Evolutionary conservation across 2,329 filamentous ascomycete genomes (phyloP).

Genomic region (Phialophora verrucosa): DNA sequence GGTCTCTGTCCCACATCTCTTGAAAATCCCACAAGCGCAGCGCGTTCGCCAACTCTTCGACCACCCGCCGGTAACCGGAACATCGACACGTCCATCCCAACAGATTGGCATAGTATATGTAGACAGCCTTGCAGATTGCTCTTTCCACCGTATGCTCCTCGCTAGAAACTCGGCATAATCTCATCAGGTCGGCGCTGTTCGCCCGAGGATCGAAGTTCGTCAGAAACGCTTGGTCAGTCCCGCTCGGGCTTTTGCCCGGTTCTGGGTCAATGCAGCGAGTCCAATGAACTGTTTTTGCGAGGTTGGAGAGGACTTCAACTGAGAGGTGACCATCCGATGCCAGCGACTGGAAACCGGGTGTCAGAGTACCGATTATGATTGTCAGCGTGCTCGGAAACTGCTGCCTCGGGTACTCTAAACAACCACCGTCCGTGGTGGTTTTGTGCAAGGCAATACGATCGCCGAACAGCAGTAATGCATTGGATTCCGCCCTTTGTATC

Average conservation of each 20-base stretch:
- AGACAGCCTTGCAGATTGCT: conserved; percentile 28
- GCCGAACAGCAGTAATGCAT: conserved; percentile 31
- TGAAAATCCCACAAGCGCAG: conserved; percentile 11
- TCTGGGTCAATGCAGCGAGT: conserved; percentile 24
- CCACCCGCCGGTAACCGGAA: conserved; percentile 25
- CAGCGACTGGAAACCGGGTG: conserved; percentile 26
- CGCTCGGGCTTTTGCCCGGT: conserved; percentile 7
- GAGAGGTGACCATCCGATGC: conserved; percentile 22
- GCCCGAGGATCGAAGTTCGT: conserved; percentile 28
- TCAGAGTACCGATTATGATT: conserved; percentile 18
- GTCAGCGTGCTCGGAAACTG: conserved; percentile 13
- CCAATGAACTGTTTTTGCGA: conserved; percentile 27
- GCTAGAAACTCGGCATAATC: conserved; percentile 19
- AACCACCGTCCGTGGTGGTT: background rate
- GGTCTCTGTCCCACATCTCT: conserved; percentile 11
- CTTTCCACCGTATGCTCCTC: conserved; percentile 13
- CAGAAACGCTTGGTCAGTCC: conserved; percentile 26
- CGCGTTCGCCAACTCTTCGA: conserved; percentile 24
- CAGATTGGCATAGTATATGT: conserved; percentile 31
- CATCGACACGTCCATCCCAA: conserved; percentile 32
- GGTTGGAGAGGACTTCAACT: conserved; percentile 10
- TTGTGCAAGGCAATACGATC: conserved; percentile 8
- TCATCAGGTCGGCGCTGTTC: conserved; percentile 28
- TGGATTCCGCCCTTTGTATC: conserved; percentile 28
- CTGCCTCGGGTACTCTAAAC: conserved; percentile 14